Evolutionary conservation across 2,329 filamentous ascomycete species (phyloP), one percentile per base, ranked within the genome.

Genomic region (Macroventuria anomochaeta): DNA sequence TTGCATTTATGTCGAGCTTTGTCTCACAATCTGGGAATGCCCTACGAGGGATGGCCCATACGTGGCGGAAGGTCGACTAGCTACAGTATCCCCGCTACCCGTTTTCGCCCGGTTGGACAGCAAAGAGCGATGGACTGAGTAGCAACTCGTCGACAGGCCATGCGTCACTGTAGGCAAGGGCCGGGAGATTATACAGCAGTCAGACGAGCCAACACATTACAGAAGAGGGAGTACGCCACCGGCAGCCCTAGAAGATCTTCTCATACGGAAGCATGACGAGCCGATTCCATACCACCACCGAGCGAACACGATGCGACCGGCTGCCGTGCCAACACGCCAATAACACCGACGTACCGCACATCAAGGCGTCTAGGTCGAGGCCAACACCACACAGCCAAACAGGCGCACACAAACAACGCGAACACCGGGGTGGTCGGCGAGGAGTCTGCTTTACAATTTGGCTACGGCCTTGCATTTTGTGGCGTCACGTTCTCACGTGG

Each of bases 361-460:
- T 18, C 3, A 13, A 20, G 33, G 21, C 40, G 40, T 46, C 12
- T 11, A 36, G 33, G 33, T 44, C 33, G 23, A 40, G 34, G 40
- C 40, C 34, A 25, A 34, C 29, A 7, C 23, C 13, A 36, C 48
- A 46, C 40, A 46, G 40, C n/a, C 20, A 18, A 18, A 11, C 15
- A 34, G 25, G 20, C 17, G 40, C 41, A 46, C n/a, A 13, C 21
- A 23, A 37, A 17, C 11, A 39, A 34, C 34, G 48, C 36, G 15
- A 26, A 36, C n/a, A 23, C 13, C 7, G 41, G 41, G 34, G 17
- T 36, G 41, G 23, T 36, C 31, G 53, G 54, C 59, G 42, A 62
- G 42, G 55, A 58, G 55, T 62, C 56, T 54, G 34, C 50, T 62
- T 50, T 36, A 41, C 3, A 37, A 33, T 34, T 39, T 15, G 51